Conservation (phyloP, 768 basidiomycete genomes). For the Boletus coccyginus region DNA sequence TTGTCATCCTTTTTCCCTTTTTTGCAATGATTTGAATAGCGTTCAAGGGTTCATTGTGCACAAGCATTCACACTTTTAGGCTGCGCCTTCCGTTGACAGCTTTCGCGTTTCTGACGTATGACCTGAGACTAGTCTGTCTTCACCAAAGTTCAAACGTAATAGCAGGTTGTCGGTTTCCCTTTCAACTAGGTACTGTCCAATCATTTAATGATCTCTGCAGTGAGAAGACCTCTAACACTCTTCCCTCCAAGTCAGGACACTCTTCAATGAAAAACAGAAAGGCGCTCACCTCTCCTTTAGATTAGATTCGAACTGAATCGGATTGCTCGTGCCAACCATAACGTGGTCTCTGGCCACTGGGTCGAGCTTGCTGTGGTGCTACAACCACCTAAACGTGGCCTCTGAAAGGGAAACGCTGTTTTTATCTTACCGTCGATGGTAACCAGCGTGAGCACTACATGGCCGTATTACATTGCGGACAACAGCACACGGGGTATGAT, state of each 20-base stretch:
- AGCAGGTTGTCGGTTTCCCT: not conserved
- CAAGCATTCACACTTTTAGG: not conserved
- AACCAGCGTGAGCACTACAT: not conserved
- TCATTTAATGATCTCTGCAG: not conserved
- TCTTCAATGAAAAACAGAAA: not conserved
- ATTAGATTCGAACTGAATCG: slow-evolving; percentile 33
- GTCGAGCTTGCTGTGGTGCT: slow-evolving; percentile 18
- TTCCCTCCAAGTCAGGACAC: not conserved
- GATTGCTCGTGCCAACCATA: slow-evolving; percentile 38
- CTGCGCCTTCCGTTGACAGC: not conserved
- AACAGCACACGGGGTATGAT: not conserved
- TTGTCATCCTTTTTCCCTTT: slow-evolving; percentile 23
- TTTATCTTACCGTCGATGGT: slow-evolving; percentile 5
- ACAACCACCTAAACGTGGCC: slow-evolving; percentile 22
- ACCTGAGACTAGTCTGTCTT: not conserved
- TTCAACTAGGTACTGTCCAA: slow-evolving; percentile 6
- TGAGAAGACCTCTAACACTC: slow-evolving; percentile 2
- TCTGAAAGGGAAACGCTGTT: slow-evolving; percentile 6
- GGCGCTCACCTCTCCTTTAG: slow-evolving; percentile 8
- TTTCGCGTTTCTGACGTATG: not conserved
- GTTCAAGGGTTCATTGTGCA: not conserved
- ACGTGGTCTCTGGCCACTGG: slow-evolving; percentile 23
- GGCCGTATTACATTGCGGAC: not conserved
- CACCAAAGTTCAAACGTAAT: not conserved
- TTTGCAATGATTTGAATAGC: not conserved